Evolutionary conservation across 148 eudicot species (phyloP).

Genomic region (Mesembryanthemum crystallinum): DNA sequence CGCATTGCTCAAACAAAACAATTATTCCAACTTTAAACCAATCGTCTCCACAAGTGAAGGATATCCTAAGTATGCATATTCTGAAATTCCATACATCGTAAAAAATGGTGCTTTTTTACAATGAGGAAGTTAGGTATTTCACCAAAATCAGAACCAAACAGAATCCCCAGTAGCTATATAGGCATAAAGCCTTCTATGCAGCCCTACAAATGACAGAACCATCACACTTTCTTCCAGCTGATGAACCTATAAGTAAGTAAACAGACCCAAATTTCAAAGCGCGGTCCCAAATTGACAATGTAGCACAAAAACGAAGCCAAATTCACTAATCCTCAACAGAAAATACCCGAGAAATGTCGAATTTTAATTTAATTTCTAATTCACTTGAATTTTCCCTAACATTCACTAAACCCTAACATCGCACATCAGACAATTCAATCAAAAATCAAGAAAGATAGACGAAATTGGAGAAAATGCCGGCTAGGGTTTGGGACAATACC

Average conservation of each 20-base stretch:
- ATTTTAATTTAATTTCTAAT: neutral
- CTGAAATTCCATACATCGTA: neutral
- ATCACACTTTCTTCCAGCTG: neutral
- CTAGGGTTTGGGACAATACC: slow-evolving; percentile 56
- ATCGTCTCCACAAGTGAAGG: neutral
- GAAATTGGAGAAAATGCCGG: slow-evolving; percentile 1
- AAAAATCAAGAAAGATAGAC: neutral
- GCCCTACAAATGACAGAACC: neutral
- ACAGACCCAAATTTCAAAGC: neutral
- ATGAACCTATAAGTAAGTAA: neutral
- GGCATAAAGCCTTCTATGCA: neutral
- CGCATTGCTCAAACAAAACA: neutral
- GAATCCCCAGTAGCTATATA: neutral
- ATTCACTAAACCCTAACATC: slow-evolving; percentile 16
- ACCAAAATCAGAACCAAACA: neutral
- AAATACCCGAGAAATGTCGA: neutral
- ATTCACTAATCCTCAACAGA: neutral
- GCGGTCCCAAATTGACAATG: too few relatives aligned
- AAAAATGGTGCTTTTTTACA: neutral
- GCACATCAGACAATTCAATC: neutral
- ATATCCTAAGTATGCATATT: neutral
- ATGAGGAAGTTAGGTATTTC: neutral
- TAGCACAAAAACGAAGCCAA: neutral
- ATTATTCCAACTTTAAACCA: neutral
- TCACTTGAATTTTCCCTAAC: neutral